Evolutionary conservation across 495 filamentous ascomycete genomes (phyloP), one percentile per base, ranked within the genome.

Genomic region (Pseudomonodictys pantanalensis): DNA sequence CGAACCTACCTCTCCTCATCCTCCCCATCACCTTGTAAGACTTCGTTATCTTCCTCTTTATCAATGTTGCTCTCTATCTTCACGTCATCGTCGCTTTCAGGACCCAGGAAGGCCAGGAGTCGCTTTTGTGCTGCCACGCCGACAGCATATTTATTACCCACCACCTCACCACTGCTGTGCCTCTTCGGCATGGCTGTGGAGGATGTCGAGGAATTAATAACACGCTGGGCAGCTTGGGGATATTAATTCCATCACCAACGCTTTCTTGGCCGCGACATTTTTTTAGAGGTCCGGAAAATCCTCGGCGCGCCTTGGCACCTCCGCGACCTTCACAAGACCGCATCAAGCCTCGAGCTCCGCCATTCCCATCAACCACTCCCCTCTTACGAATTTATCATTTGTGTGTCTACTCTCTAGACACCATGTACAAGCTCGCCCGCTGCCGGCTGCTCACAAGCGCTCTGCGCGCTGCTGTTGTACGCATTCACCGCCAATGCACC

Each of bases 351-450:
- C 41, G 52, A 56, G 25, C 28, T 42, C n/a, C 52, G 47, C 24
- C 58, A 47, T 25, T 54, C 45, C 33, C 48, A 33, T n/a, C 56
- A 18, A 22, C 42, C 39, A 49, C 42, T 55, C 23, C 32, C 66
- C 51, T 49, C 54, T 48, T 49, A 44, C 39, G 44, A 48, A n/a
- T 64, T 72, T 77, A 62, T 33, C 23, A n/a, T 41, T 15, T 29
- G 24, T 25, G 22, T 45, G 32, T 54, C 23, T 62, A 15, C 17
- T 24, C 15, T 35, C 25, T 45, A 39, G 57, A 53, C 41, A 26
- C 12, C 60, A 91, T 91, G 88, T 90, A 88, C 75, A 89, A 83
- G 75, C 78, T 91, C 67, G 81, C 83, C 64, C 81, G 85, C 73
- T 79, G 81, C 75, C 79, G 81, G 76, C 82, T 85, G 67, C 74